Percentiles rank a stretch among this genome's conserved stretches.
These are phyloP conservation scores for Elymus sibiricus DNA, from an alignment of 176 grass and related monocot species.

Conservation along the genomic window DNA sequence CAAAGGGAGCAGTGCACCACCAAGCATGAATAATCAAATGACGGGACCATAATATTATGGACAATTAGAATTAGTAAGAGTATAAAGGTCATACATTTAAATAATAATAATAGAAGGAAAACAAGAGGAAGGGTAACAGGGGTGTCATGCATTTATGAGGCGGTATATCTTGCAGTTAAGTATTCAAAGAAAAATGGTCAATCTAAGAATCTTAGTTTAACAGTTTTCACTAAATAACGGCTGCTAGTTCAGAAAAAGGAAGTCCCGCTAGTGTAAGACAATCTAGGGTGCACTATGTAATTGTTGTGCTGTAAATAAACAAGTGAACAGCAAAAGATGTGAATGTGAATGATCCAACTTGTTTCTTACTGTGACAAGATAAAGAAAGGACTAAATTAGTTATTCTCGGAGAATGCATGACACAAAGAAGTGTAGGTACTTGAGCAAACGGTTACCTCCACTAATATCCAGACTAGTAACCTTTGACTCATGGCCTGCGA, in stretches of 20 bases:
- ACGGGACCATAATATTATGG: neutral
- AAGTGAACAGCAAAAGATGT: neutral
- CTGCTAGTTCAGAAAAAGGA: conserved; percentile 11
- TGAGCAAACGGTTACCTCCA: conserved; percentile 53
- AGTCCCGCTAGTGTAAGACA: neutral
- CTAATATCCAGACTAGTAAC: conserved; percentile 98
- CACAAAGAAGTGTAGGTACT: neutral
- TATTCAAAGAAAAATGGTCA: neutral
- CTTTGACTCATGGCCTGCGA: conserved; percentile 86
- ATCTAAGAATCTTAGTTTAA: neutral
- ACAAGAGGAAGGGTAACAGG: neutral
- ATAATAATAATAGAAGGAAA: neutral
- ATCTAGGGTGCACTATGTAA: neutral
- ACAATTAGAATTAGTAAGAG: neutral
- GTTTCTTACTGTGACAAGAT: neutral
- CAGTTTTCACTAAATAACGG: neutral
- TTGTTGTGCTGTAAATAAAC: neutral
- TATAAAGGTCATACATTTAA: neutral
- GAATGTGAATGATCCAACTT: neutral
- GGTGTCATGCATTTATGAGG: neutral
- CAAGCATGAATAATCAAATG: neutral
- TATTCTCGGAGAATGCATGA: neutral
- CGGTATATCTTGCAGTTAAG: neutral
- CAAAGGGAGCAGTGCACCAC: neutral
- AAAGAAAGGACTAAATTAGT: neutral